These are phyloP conservation scores for Pisolithus tinctorius DNA, from an alignment of 768 basidiomycete species.

Conservation along the genomic window DNA sequence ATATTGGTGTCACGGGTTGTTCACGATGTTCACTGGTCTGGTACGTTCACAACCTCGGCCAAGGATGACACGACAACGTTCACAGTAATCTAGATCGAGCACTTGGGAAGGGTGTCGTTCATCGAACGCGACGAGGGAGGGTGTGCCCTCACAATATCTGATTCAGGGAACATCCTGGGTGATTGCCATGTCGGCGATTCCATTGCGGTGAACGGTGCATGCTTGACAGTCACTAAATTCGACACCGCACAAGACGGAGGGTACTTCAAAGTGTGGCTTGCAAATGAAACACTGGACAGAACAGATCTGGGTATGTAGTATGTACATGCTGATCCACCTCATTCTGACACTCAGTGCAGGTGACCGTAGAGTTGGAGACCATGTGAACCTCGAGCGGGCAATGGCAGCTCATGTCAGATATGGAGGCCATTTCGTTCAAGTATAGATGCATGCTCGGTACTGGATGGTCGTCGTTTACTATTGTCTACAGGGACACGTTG, in stretches of 20 bases:
- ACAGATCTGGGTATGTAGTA: slow-evolving; percentile 73
- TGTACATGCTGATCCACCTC: neutral
- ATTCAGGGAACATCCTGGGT: slow-evolving; percentile 64
- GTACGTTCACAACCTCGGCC: slow-evolving; percentile 34
- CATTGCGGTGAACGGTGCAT: slow-evolving; percentile 83
- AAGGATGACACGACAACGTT: neutral
- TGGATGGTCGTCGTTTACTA: neutral
- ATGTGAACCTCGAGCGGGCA: slow-evolving; percentile 90
- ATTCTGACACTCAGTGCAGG: slow-evolving; percentile 37
- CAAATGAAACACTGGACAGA: slow-evolving; percentile 88
- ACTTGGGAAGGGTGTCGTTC: slow-evolving; percentile 66
- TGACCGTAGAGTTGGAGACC: slow-evolving; percentile 67
- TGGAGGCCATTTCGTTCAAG: slow-evolving; percentile 98
- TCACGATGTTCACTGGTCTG: slow-evolving; percentile 71
- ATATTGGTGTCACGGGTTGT: neutral
- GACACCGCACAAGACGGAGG: slow-evolving; percentile 54
- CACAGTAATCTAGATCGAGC: slow-evolving; percentile 65
- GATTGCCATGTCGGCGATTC: slow-evolving; percentile 95
- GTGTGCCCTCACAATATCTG: slow-evolving; percentile 72
- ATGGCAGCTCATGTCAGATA: slow-evolving; percentile 89
- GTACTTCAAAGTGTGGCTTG: slow-evolving; percentile 91
- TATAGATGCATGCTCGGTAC: slow-evolving; percentile 24
- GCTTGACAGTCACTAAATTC: slow-evolving; percentile 89
- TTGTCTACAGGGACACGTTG: slow-evolving; percentile 79
- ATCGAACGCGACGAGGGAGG: slow-evolving; percentile 65